Evolutionary conservation across 2,329 filamentous ascomycete genomes (phyloP).

Genomic region (Karstenula rhodostoma): DNA sequence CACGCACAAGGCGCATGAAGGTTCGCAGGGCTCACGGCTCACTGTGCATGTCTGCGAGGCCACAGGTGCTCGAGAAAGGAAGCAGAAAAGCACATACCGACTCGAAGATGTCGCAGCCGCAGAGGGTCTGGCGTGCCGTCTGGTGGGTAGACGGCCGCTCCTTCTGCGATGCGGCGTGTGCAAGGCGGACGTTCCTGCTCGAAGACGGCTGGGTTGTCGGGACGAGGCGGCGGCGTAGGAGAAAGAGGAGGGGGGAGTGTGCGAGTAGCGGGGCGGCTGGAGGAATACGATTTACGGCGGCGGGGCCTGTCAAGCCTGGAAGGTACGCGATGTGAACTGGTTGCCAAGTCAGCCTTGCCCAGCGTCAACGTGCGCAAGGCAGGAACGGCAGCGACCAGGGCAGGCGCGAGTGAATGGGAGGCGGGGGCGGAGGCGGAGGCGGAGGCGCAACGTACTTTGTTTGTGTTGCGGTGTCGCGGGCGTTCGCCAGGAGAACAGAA

Average conservation of each 20-base stretch:
- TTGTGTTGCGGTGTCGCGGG: conserved; percentile 4
- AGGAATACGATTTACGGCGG: conserved; percentile 18
- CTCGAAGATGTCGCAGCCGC: background rate
- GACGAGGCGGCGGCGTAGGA: conserved; percentile 14
- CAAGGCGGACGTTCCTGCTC: background rate
- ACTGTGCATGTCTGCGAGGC: background rate
- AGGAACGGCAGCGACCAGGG: conserved; percentile 7
- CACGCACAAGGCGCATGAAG: background rate
- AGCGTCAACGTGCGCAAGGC: background rate
- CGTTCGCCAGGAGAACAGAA: background rate
- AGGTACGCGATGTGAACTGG: conserved; percentile 22
- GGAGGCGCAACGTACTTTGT: conserved; percentile 18
- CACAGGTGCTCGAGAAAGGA: too few relatives aligned
- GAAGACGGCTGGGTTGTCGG: background rate
- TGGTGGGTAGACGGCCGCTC: background rate
- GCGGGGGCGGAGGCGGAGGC: conserved; percentile 11
- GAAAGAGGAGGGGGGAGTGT: conserved; percentile 11
- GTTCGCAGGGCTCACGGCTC: background rate
- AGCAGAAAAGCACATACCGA: background rate
- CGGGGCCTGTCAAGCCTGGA: conserved; percentile 23
- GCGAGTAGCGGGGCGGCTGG: conserved; percentile 19
- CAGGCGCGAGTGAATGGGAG: background rate
- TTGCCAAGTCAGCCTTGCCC: conserved; percentile 28
- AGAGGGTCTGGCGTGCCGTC: background rate
- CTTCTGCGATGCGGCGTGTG: background rate